Percentiles rank a stretch among this genome's conserved stretches.
Evolutionary conservation across 2,329 filamentous ascomycete genomes (phyloP).

Genomic region (Atkinsonella texensis): DNA sequence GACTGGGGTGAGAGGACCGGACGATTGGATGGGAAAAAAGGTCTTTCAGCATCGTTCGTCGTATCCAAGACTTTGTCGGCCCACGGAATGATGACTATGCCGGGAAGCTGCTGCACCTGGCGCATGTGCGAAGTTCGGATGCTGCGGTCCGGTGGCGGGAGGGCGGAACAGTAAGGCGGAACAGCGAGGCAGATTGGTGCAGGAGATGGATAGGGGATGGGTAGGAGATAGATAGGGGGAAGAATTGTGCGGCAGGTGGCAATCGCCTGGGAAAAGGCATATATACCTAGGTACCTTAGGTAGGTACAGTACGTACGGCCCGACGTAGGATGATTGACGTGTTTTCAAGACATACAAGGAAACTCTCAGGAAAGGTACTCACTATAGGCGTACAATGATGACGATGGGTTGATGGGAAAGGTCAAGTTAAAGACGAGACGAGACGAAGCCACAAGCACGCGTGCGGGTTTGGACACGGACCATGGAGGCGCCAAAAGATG

Average conservation of each 20-base stretch:
- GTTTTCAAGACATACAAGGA: background rate
- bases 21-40: no score
- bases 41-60: no score
- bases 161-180: background rate
- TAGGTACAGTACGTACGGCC: no score
- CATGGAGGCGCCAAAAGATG: background rate
- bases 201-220: background rate
- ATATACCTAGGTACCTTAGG: no score
- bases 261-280: background rate
- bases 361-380: background rate
- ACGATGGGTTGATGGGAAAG: background rate
- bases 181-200: background rate
- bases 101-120: background rate
- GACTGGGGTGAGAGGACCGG: no score
- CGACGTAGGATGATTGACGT: background rate
- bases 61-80: background rate
- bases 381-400: constrained; percentile 1
- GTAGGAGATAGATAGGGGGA: no score
- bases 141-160: background rate
- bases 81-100: background rate
- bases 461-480: background rate
- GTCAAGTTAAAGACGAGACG: background rate
- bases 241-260: background rate
- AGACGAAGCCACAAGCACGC: background rate
- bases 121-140: background rate